phyloP scores from a whole-genome alignment of 805 yeast genomes.

The Ogataea paraovalis region DNA sequence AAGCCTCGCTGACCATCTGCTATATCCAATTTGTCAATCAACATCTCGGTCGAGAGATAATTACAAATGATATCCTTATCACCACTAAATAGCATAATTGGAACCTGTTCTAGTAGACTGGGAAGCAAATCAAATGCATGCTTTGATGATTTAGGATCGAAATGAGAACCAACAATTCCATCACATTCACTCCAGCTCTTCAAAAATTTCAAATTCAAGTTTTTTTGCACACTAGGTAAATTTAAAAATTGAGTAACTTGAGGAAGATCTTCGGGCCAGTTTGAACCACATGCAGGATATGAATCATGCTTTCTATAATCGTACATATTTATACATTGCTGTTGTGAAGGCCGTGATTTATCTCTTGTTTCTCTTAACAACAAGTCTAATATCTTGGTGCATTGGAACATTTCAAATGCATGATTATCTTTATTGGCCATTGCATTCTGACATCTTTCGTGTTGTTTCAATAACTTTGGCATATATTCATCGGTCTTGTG shows the following conservation, averaged over 20 bases:
- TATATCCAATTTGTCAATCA: constrained; percentile 50
- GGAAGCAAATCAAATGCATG: constrained; percentile 73
- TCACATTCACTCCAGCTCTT: constrained; percentile 77
- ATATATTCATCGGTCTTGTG: constrained; percentile 36
- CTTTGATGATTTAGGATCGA: constrained; percentile 48
- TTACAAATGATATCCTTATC: constrained; percentile 89
- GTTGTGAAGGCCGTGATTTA: constrained; percentile 25
- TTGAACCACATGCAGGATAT: constrained; percentile 84
- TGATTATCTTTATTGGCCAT: constrained; percentile 23
- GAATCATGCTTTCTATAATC: constrained; percentile 68
- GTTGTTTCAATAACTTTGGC: constrained; percentile 41
- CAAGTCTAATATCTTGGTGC: constrained; percentile 39
- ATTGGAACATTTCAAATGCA: constrained; percentile 27
- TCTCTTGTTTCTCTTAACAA: constrained; percentile 34
- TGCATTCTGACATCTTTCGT: constrained; percentile 54
- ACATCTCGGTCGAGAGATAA: constrained; percentile 63
- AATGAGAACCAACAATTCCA: constrained; percentile 46
- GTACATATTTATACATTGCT: constrained; percentile 77
- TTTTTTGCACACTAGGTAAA: constrained; percentile 39
- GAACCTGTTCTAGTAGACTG: constrained; percentile 49
- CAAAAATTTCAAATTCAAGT: constrained; percentile 44
- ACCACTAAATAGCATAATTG: constrained; percentile 78
- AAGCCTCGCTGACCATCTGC: constrained; percentile 65
- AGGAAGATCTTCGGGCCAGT: constrained; percentile 76
- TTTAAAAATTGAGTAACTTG: constrained; percentile 49